Evolutionary conservation across 1,284 basidiomycete genomes (phyloP).

Genomic region (Inonotus hispidus): DNA sequence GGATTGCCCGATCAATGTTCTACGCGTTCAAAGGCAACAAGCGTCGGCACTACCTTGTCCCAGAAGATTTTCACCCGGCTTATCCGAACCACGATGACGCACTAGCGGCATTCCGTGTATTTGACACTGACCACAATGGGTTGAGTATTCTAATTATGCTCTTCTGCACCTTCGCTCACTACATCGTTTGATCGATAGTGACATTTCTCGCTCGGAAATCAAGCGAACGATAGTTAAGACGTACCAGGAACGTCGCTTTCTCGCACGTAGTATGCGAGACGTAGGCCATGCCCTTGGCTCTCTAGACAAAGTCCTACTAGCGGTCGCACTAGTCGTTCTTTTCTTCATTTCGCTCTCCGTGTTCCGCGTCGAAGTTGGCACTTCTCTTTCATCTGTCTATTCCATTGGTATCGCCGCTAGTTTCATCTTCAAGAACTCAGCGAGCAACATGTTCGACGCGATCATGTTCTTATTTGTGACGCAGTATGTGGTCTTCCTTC

Average conservation of each 20-base stretch:
- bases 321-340: constrained; percentile 56
- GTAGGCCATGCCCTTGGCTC: constrained; percentile 59
- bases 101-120: constrained; percentile 65
- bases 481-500: constrained; percentile 43
- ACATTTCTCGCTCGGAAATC: constrained; percentile 73
- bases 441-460: constrained; percentile 66
- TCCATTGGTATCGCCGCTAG: constrained; percentile 62
- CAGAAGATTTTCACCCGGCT: constrained; percentile 67
- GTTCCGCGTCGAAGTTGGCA: constrained; percentile 58
- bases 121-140: constrained; percentile 73
- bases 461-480: constrained; percentile 78
- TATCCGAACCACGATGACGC: constrained; percentile 55
- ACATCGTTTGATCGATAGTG: constrained; percentile 26
- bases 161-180: neutral
- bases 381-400: constrained; percentile 63
- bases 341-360: constrained; percentile 71
- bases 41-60: constrained; percentile 54
- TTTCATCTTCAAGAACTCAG: constrained; percentile 71
- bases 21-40: constrained; percentile 48
- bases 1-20: constrained; percentile 68
- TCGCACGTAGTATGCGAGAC: constrained; percentile 69
- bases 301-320: constrained; percentile 55
- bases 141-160: neutral
- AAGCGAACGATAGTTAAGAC: constrained; percentile 65
- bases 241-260: constrained; percentile 71